Percentiles rank a stretch among this genome's conserved stretches.
These are phyloP conservation scores for Syzygium oleosum DNA, from an alignment of 345 rosid species.

Conservation along the genomic window DNA sequence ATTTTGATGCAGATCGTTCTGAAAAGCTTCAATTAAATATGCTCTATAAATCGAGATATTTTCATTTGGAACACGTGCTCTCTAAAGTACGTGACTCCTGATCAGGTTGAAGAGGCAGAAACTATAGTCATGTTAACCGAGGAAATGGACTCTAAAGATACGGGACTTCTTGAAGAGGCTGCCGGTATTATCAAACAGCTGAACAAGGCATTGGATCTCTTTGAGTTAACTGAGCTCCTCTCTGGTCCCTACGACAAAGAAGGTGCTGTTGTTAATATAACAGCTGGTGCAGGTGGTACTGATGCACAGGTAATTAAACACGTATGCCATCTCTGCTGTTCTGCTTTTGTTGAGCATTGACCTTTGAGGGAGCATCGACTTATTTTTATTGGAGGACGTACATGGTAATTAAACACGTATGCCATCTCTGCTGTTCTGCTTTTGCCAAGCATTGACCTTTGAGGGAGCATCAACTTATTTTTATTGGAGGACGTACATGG, in stretches of 20 bases:
- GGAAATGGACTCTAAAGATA: slow-evolving; percentile 88
- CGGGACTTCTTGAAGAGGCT: slow-evolving; percentile 85
- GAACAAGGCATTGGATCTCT: slow-evolving; percentile 55
- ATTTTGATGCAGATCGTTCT: not conserved
- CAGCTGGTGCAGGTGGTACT: slow-evolving; percentile 99
- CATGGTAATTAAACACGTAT: not conserved
- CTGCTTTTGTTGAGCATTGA: not conserved
- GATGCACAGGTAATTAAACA: slow-evolving; percentile 80
- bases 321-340: not conserved
- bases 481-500: not conserved
- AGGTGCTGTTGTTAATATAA: slow-evolving; percentile 73
- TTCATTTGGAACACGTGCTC: not conserved
- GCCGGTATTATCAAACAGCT: slow-evolving; percentile 51
- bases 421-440: not conserved
- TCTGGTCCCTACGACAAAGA: slow-evolving; percentile 92
- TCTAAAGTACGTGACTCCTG: not conserved
- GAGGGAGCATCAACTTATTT: not conserved
- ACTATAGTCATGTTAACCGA: slow-evolving; percentile 76
- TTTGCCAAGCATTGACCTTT: not conserved
- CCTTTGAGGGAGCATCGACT: not conserved
- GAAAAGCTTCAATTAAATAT: not conserved
- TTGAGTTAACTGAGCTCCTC: slow-evolving; percentile 88
- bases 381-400: not conserved
- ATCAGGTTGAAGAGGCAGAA: slow-evolving; percentile 89
- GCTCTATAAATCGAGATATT: not conserved